Percentiles rank a stretch among this genome's conserved stretches.
phyloP scores from a whole-genome alignment of 2,329 filamentous ascomycete species.

The Calonectria henricotiae region DNA sequence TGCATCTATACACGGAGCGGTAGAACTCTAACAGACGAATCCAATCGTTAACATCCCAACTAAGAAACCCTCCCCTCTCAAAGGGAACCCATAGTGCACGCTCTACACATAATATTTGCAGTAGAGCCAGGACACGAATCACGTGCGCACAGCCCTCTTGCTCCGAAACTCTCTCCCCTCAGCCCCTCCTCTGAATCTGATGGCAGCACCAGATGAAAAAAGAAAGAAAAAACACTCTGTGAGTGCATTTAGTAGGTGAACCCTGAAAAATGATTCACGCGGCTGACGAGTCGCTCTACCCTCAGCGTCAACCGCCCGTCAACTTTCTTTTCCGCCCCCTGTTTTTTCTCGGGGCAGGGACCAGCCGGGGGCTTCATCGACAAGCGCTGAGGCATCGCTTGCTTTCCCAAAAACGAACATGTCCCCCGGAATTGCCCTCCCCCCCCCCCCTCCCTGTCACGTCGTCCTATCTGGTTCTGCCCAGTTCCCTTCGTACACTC shows the following conservation, averaged over 20 bases:
- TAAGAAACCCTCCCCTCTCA: too few relatives aligned
- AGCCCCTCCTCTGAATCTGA: neutral
- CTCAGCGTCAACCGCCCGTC: too few relatives aligned
- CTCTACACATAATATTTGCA: too few relatives aligned
- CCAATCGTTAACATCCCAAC: too few relatives aligned
- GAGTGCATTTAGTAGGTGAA: neutral
- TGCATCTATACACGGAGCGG: too few relatives aligned
- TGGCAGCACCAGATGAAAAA: neutral
- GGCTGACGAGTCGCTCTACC: neutral
- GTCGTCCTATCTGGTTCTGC: slow-evolving; percentile 6
- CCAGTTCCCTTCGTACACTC: neutral
- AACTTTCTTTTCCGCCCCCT: neutral
- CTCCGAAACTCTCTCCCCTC: neutral
- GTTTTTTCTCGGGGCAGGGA: neutral
- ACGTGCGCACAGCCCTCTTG: neutral
- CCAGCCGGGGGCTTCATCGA: neutral
- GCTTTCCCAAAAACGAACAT: slow-evolving; percentile 5
- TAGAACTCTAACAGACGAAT: too few relatives aligned
- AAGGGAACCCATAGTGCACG: too few relatives aligned
- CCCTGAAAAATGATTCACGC: slow-evolving; percentile 5
- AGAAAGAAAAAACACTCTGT: neutral
- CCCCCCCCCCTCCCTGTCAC: neutral
- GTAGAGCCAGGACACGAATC: neutral
- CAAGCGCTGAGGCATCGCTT: neutral
- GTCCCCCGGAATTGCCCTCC: neutral